phyloP scores from a whole-genome alignment of 768 basidiomycete genomes.

The Rossbeevera mucosa region DNA sequence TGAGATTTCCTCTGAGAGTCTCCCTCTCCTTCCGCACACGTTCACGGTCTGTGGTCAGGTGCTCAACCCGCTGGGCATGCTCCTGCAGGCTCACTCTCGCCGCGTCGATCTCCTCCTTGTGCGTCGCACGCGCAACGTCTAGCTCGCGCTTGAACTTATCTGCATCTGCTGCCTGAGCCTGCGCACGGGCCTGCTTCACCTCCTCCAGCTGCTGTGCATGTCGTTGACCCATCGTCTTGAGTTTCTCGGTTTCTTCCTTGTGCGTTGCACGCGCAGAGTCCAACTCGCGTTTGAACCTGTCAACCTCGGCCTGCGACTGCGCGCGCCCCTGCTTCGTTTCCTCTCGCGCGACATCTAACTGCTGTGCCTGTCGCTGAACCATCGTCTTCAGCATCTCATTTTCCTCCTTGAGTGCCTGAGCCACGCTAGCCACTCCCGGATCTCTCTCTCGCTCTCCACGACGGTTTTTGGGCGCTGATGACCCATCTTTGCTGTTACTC shows the following conservation, averaged over 20 bases:
- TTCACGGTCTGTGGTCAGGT: constrained; percentile 22
- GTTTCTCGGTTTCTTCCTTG: constrained; percentile 20
- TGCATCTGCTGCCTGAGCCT: constrained; percentile 4
- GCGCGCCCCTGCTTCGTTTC: constrained; percentile 9
- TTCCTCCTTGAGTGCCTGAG: constrained; percentile 20
- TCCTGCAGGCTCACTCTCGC: constrained; percentile 17
- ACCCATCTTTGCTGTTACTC: constrained; percentile 6
- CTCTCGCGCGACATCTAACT: constrained; percentile 10
- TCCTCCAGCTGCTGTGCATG: constrained; percentile 18
- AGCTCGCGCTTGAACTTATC: constrained; percentile 16
- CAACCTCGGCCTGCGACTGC: constrained; percentile 11
- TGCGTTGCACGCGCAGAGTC: background rate
- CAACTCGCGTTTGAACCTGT: constrained; percentile 13
- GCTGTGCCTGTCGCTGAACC: constrained; percentile 17
- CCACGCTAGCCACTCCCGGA: background rate
- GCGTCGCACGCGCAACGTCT: background rate
- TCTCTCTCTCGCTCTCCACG: constrained; percentile 19
- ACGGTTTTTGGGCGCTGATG: constrained; percentile 8
- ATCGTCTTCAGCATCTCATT: constrained; percentile 22
- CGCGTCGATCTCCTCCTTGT: constrained; percentile 15
- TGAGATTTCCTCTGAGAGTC: constrained; percentile 7
- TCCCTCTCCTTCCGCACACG: constrained; percentile 25
- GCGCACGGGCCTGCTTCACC: constrained; percentile 8
- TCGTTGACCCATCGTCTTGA: constrained; percentile 18
- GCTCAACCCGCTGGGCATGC: constrained; percentile 17